Conservation (phyloP, 1,284 basidiomycete genomes). For the Ceratobasidium sp. region DNA sequence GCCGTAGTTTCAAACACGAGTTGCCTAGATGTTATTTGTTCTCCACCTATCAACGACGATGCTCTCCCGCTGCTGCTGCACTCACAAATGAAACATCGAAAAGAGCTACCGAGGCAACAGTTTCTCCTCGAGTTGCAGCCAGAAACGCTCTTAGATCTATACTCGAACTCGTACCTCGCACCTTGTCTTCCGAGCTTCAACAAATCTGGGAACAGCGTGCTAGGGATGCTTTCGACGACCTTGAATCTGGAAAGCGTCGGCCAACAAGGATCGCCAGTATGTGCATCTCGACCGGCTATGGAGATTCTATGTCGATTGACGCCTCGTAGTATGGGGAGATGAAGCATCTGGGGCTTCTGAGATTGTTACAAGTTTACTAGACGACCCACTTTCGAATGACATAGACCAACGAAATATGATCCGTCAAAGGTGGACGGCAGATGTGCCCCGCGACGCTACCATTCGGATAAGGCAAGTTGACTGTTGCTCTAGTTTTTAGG, state of each 20-base stretch:
- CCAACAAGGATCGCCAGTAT: constrained; percentile 29
- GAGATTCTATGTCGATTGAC: neutral
- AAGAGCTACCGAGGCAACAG: constrained; percentile 12
- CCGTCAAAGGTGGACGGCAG: constrained; percentile 19
- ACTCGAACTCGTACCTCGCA: constrained; percentile 31
- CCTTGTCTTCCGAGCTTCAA: constrained; percentile 1
- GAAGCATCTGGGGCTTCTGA: constrained; percentile 32
- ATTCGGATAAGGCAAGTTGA: constrained; percentile 37
- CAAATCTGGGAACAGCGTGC: constrained; percentile 24
- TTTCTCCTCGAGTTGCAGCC: constrained; percentile 39
- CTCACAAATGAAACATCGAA: constrained; percentile 10
- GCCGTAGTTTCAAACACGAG: neutral
- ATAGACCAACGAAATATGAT: constrained; percentile 28
- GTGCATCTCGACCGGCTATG: neutral
- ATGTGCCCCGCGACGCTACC: neutral
- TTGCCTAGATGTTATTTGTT: neutral
- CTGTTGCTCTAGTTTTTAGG: neutral
- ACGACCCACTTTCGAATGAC: constrained; percentile 41
- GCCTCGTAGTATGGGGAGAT: constrained; percentile 35
- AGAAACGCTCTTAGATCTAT: constrained; percentile 35
- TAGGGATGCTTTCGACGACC: constrained; percentile 32
- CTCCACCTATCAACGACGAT: neutral
- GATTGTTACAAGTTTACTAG: constrained; percentile 28
- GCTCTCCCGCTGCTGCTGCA: constrained; percentile 20
- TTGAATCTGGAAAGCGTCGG: constrained; percentile 37